phyloP scores from a whole-genome alignment of 306 rosid genomes.

The Glycyrrhiza uralensis region DNA sequence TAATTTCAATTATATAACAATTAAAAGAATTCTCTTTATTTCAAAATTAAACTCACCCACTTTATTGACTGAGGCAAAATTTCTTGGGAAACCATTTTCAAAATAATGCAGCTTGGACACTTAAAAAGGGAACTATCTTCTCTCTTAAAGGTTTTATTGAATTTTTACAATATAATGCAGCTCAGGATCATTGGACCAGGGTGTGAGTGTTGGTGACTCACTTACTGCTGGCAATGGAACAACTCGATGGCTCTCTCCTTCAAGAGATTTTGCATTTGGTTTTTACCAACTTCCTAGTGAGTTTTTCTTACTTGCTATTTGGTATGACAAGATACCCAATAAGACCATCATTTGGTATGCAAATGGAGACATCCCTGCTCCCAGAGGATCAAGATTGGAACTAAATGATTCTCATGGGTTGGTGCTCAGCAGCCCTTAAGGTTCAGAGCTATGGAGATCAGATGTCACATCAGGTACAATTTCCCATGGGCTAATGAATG shows the following conservation, averaged over 20 bases:
- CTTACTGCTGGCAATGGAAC: not conserved
- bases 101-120: no score
- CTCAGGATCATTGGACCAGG: not conserved
- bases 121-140: no score
- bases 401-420: conserved; percentile 24
- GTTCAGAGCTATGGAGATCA: conserved; percentile 33
- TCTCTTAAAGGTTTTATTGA: no score
- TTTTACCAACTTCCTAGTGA: not conserved
- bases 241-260: conserved; percentile 24
- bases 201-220: not conserved
- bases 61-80: no score
- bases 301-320: conserved; percentile 21
- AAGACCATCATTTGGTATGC: conserved; percentile 21
- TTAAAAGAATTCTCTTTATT: no score
- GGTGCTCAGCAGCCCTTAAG: conserved; percentile 30
- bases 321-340: not conserved
- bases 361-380: conserved; percentile 20
- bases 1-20: no score
- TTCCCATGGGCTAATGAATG: conserved; percentile 19
- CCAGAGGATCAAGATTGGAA: conserved; percentile 18
- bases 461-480: not conserved
- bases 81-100: no score
- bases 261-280: conserved; percentile 29
- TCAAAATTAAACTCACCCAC: no score
- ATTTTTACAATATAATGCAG: not conserved